Conservation (phyloP, 345 rosid species). For the Diplotaxis tenuifolia region DNA sequence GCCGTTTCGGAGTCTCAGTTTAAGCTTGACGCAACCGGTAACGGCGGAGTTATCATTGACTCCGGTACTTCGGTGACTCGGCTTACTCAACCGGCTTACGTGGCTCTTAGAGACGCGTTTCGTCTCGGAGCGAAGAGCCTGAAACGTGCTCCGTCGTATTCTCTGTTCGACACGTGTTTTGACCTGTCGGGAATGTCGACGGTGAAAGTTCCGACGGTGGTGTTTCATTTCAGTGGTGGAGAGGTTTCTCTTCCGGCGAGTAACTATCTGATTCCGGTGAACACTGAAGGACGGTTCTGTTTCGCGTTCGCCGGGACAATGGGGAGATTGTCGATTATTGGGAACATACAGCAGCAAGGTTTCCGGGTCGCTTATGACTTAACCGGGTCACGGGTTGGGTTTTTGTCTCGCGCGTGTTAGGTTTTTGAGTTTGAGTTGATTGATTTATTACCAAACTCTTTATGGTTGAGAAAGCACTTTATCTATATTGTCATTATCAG, state of each 20-base stretch:
- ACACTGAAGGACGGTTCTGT: slow-evolving; percentile 67
- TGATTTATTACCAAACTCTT: slow-evolving; percentile 12
- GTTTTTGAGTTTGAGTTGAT: slow-evolving; percentile 18
- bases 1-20: slow-evolving; percentile 67
- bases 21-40: slow-evolving; percentile 61
- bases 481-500: background rate
- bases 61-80: slow-evolving; percentile 86
- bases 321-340: slow-evolving; percentile 80
- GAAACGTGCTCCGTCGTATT: slow-evolving; percentile 53
- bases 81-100: slow-evolving; percentile 61
- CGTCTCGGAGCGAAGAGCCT: slow-evolving; percentile 43
- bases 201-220: slow-evolving; percentile 77
- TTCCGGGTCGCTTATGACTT: slow-evolving; percentile 82
- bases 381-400: slow-evolving; percentile 76
- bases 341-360: slow-evolving; percentile 96
- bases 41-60: slow-evolving; percentile 88
- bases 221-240: slow-evolving; percentile 62
- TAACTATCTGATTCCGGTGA: slow-evolving; percentile 86
- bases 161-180: slow-evolving; percentile 78
- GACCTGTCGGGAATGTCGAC: slow-evolving; percentile 61
- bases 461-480: background rate
- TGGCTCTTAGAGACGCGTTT: slow-evolving; percentile 64
- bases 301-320: slow-evolving; percentile 93
- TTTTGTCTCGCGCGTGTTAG: slow-evolving; percentile 72
- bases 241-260: slow-evolving; percentile 78